Evolutionary conservation across 768 basidiomycete species (phyloP), one percentile per base, ranked within the genome.

Genomic region (Pleurotus sapidus): DNA sequence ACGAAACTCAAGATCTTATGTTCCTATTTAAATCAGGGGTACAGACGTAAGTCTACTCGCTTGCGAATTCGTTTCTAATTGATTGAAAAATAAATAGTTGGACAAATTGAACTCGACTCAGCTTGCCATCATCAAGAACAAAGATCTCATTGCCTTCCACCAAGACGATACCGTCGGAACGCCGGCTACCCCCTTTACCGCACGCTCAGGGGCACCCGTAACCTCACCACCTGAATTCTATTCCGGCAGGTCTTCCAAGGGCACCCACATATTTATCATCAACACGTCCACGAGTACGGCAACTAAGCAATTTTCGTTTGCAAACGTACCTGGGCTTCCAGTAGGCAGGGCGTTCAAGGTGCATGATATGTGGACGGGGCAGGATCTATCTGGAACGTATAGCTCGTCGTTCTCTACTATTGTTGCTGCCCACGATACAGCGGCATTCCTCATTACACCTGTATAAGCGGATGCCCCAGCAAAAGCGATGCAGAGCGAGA

Each of bases 351-450:
- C 60, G 8, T 77, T 71, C 57, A 72, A 68, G 56, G 62, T 84
- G 18, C 80, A 80, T 57, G 81, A 84, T 57, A 84, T 84, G 83
- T 84, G 83, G 83, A 67, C 73, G 4, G 74, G 73, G 3, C 61
- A 59, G 7, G 75, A 81, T 64, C 56, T 82, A 20, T 60, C 73
- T 5, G 78, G 77, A n/a, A 75, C 68, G 3, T 77, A 72, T 61
- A 60, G 66, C 5, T 64, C 71, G 4, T 72, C 61, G 9, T 81
- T 77, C 60, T 70, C 74, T 6, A 63, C 75, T 25, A 72, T 65
- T 39, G 68, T 84, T 27, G 76, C 73, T 2, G 64, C 79, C 0
- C 83, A 84, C 63, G 83, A 84, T 60, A 83, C 81, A 1, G 79
- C 71, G 4, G 82, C 82, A 1, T 78, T 80, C 57, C 65, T 81